Percentiles rank a stretch among this genome's conserved stretches.
phyloP scores from a whole-genome alignment of 2,329 filamentous ascomycete species.

The Penicillium sp. region DNA sequence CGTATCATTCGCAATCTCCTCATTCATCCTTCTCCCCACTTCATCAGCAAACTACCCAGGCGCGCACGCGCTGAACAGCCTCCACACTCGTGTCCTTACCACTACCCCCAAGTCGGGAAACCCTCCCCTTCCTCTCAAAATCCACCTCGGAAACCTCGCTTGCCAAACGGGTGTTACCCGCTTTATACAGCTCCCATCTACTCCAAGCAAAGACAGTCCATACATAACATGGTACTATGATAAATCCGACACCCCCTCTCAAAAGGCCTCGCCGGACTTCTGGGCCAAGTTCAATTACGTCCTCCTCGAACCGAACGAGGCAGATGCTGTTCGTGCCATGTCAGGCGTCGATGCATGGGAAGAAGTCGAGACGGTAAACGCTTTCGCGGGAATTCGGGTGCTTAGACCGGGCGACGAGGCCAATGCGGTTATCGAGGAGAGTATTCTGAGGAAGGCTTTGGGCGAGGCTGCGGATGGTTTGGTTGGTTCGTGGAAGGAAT shows the following conservation, averaged over 20 bases:
- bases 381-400: conserved; percentile 56
- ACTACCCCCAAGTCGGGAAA: background rate
- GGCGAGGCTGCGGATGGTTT: conserved; percentile 29
- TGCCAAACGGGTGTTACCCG: conserved; percentile 68
- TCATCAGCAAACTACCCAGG: conserved; percentile 95
- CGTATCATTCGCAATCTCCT: conserved; percentile 64
- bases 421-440: conserved; percentile 36
- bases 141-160: conserved; percentile 65
- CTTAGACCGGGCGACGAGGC: conserved; percentile 49
- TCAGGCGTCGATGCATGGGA: conserved; percentile 56
- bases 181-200: conserved; percentile 55
- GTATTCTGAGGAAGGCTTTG: conserved; percentile 39
- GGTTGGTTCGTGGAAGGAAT: conserved; percentile 32
- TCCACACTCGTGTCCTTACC: conserved; percentile 41
- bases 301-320: conserved; percentile 53
- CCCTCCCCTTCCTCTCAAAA: conserved; percentile 37
- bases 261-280: conserved; percentile 56
- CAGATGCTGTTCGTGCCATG: conserved; percentile 31
- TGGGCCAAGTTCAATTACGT: conserved; percentile 66
- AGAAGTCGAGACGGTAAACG: conserved; percentile 54
- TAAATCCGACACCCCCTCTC: conserved; percentile 60
- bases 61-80: conserved; percentile 70
- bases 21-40: conserved; percentile 74
- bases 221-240: conserved; percentile 59
- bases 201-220: background rate